Percentiles rank a stretch among this genome's conserved stretches.
Conservation (phyloP, 2,329 filamentous ascomycete genomes). For the Trichoderma aggressivum region DNA sequence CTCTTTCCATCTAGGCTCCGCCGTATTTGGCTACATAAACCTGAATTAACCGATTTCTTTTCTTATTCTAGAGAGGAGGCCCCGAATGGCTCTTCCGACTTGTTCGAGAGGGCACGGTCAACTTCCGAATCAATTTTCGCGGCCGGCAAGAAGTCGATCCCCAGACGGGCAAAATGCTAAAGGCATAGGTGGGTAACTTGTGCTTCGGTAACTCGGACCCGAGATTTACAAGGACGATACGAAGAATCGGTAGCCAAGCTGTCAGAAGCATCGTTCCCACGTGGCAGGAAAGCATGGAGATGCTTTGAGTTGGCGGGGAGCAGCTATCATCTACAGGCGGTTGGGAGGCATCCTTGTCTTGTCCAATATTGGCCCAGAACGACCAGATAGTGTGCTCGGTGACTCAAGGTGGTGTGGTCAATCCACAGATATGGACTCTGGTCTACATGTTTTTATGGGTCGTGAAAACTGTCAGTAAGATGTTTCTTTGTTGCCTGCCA, state of each 20-base stretch:
- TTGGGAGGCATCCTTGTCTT: not conserved
- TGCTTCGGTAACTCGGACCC: not conserved
- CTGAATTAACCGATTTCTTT: not conserved
- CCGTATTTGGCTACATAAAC: not conserved
- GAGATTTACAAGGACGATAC: not conserved
- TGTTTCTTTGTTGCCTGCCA: not conserved
- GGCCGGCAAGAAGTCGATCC: conserved; percentile 14
- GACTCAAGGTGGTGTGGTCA: not conserved
- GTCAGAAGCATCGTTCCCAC: not conserved
- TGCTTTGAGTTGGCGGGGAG: not conserved
- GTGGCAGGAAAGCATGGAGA: not conserved
- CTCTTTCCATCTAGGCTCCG: not conserved
- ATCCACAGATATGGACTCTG: not conserved
- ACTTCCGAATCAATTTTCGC: conserved; percentile 7
- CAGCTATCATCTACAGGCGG: not conserved
- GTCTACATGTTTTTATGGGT: not conserved
- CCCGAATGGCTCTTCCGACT: conserved; percentile 24
- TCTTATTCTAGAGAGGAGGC: conserved; percentile 18
- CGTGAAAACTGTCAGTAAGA: not conserved
- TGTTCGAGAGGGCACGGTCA: conserved; percentile 18
- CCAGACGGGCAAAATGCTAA: conserved; percentile 6
- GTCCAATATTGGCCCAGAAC: not conserved
- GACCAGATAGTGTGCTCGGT: not conserved
- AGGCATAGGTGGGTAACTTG: not conserved
- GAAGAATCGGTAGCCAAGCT: not conserved